These are phyloP conservation scores for Trichoderma koningii DNA, from an alignment of 2,329 filamentous ascomycete genomes.

Conservation along the genomic window DNA sequence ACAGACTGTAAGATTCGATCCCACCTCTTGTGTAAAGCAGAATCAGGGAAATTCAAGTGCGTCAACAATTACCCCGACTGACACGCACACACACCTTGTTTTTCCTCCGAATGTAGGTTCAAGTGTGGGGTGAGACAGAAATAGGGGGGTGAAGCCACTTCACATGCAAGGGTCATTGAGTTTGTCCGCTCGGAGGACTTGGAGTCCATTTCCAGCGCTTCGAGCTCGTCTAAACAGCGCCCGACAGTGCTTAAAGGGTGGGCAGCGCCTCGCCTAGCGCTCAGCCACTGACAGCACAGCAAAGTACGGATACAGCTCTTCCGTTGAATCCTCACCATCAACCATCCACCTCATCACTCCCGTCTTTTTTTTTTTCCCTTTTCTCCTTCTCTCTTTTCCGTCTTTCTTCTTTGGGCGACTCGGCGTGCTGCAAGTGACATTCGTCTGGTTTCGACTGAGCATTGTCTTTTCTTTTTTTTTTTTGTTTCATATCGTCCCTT, in stretches of 20 bases:
- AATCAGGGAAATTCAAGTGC: no score
- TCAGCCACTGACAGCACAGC: background rate
- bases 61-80: background rate
- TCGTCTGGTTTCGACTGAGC: no score
- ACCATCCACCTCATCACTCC: no score
- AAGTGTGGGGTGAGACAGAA: constrained; percentile 5
- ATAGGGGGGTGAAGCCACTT: constrained; percentile 14
- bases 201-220: background rate
- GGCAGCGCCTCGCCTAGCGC: constrained; percentile 2
- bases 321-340: no score
- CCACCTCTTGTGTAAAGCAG: no score
- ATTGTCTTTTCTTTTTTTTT: no score
- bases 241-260: background rate
- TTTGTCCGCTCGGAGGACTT: background rate
- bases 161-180: background rate
- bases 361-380: no score
- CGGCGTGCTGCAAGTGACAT: background rate
- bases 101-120: background rate
- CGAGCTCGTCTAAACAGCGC: background rate
- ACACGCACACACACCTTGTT: background rate
- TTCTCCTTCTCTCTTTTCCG: background rate
- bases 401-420: background rate
- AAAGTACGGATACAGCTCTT: no score
- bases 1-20: no score
- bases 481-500: no score